Evolutionary conservation across 139 green algal genomes (phyloP), one percentile per base, ranked within the genome.

Genomic region (Picochlorum sp.): DNA sequence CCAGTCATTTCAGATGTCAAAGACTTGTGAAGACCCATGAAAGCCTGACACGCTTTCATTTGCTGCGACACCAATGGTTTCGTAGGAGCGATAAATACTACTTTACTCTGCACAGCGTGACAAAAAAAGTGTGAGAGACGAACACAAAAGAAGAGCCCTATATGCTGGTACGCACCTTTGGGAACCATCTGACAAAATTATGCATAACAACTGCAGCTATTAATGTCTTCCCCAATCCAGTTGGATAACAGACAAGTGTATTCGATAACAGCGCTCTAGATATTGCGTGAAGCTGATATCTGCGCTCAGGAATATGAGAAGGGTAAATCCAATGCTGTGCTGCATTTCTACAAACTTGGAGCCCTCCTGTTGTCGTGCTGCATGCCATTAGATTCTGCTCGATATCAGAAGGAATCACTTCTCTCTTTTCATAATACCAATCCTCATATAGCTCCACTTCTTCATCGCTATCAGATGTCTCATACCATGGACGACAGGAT

Each of bases 161-260:
- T 10, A 5, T 56, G 16, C 6, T 62, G 10, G 58, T 47, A 20
- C 86, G 83, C 62, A 20, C 47, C 47, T 86, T 54, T 2, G 89
- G 89, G 59, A 96, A 95, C 89, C 89, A 96, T 34, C 90, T 78
- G 61, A 82, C 88, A 70, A 89, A 96, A 75, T 98, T 98, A 81
- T 85, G 75, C 86, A 92, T 94, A 28, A 93, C 86, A 14, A 97
- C 93, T 7, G 91, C 89, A 13, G 92, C 93, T 23, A 98, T 91
- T 11, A 96, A 77, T 15, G 93, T 98, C 83, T 98, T 97, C 59
- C 93, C 93, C 30, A 97, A 79, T 13, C 93, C 93, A 0, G 92
- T 98, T 55, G 93, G 93, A 61, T 98, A 81, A 68, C 84, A 94
- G 18, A 96, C 85, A 16, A 98, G 79, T 4, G 88, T 96, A 77